Percentiles rank a stretch among this genome's conserved stretches.
Conservation (phyloP, 2,329 filamentous ascomycete species). For the Botrytis fabae region DNA sequence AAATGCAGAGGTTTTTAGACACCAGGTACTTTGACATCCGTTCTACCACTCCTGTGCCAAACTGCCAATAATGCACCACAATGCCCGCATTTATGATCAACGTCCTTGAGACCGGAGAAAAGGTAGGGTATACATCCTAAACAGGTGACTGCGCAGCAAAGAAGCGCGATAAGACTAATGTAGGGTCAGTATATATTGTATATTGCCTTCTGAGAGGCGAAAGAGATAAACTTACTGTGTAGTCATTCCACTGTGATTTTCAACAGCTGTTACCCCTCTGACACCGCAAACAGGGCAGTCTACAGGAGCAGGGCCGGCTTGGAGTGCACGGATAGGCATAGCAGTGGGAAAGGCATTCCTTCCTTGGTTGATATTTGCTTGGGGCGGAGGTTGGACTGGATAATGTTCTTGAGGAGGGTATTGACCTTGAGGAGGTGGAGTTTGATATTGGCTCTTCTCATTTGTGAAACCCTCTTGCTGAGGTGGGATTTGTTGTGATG, state of each 20-base stretch:
- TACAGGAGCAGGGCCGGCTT: constrained; percentile 27
- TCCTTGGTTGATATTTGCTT: constrained; percentile 16
- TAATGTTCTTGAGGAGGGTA: constrained; percentile 10
- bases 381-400: background rate
- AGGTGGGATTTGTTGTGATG: constrained; percentile 7
- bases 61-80: constrained; percentile 46
- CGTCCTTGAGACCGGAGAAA: constrained; percentile 46
- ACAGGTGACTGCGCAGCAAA: constrained; percentile 35
- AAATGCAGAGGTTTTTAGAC: background rate
- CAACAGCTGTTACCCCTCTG: constrained; percentile 29
- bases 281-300: constrained; percentile 34
- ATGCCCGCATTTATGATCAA: constrained; percentile 47
- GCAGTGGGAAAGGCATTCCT: constrained; percentile 26
- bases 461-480: constrained; percentile 14
- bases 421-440: constrained; percentile 2
- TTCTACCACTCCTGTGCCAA: constrained; percentile 46
- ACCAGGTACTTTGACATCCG: constrained; percentile 40
- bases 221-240: constrained; percentile 29
- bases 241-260: constrained; percentile 29
- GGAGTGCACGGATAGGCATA: constrained; percentile 25
- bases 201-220: background rate
- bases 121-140: constrained; percentile 47
- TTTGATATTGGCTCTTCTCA: constrained; percentile 11
- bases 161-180: constrained; percentile 29
- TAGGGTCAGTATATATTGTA: background rate